These are phyloP conservation scores for Oenanthe sinensis DNA, from an alignment of 129 eudicot genomes.

Conservation along the genomic window DNA sequence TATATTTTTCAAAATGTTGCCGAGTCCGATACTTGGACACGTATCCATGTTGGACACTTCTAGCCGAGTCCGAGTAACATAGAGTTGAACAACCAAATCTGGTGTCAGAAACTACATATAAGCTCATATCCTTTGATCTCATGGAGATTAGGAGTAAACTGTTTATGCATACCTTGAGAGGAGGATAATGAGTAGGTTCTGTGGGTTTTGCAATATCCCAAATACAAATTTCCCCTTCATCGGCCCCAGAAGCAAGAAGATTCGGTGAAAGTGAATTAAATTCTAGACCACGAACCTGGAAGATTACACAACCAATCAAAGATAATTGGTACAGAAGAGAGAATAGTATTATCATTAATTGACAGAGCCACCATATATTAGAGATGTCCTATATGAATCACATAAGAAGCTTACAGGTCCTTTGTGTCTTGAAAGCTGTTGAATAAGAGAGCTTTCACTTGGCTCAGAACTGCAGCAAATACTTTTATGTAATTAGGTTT, in stretches of 20 bases:
- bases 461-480: slow-evolving; percentile 49
- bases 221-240: slow-evolving; percentile 95
- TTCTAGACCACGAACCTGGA: slow-evolving; percentile 97
- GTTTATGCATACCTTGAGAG: slow-evolving; percentile 54
- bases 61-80: too few species aligned
- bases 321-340: background rate
- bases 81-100: background rate
- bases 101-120: background rate
- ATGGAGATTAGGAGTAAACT: background rate
- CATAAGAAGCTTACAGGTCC: slow-evolving; percentile 69
- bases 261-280: slow-evolving; percentile 72
- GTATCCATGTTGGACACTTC: too few species aligned
- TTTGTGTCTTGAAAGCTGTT: slow-evolving; percentile 64
- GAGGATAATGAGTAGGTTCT: slow-evolving; percentile 80
- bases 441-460: slow-evolving; percentile 56
- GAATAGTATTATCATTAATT: background rate
- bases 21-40: too few species aligned
- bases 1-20: too few species aligned
- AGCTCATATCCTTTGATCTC: background rate
- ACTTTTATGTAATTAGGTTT: slow-evolving; percentile 12
- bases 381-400: slow-evolving; percentile 9
- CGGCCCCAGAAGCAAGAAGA: slow-evolving; percentile 98
- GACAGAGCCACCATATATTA: background rate
- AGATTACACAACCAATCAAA: background rate
- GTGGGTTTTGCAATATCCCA: slow-evolving; percentile 86